These are phyloP conservation scores for Microcyclosporella mali DNA, from an alignment of 2,329 filamentous ascomycete species.

Conservation along the genomic window DNA sequence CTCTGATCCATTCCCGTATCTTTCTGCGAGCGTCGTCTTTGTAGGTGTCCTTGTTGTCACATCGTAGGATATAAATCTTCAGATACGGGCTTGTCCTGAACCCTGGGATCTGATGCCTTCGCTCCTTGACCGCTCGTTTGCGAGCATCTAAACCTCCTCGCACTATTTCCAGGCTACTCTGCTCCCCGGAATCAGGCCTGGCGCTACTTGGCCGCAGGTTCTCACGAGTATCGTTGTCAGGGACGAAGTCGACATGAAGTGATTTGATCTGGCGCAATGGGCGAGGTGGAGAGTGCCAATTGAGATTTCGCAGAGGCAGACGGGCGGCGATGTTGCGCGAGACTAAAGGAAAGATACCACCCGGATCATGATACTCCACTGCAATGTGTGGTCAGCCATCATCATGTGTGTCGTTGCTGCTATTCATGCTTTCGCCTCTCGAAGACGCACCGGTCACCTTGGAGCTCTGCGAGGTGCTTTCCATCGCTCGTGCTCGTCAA, in stretches of 20 bases:
- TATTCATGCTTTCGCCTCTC: conserved; percentile 1
- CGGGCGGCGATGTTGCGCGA: conserved; percentile 70
- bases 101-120: conserved; percentile 91
- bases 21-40: conserved; percentile 71
- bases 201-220: conserved; percentile 18
- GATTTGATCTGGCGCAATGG: conserved; percentile 90
- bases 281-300: conserved; percentile 92
- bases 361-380: conserved; percentile 97
- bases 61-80: conserved; percentile 81
- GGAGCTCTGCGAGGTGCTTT: conserved; percentile 36
- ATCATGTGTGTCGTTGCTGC: conserved; percentile 1
- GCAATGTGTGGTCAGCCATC: conserved; percentile 10
- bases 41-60: conserved; percentile 93
- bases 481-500: conserved; percentile 27
- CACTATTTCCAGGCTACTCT: conserved; percentile 42
- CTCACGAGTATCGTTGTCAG: conserved; percentile 32
- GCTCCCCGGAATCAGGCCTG: conserved; percentile 16
- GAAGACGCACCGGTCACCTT: conserved; percentile 43
- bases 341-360: conserved; percentile 76
- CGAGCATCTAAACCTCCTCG: conserved; percentile 25
- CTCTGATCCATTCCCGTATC: conserved; percentile 86
- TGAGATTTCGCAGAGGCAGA: conserved; percentile 81
- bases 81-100: conserved; percentile 88
- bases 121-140: conserved; percentile 41
- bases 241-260: conserved; percentile 81